phyloP scores from a whole-genome alignment of 129 eudicot genomes.

The Saussurea involucrata region DNA sequence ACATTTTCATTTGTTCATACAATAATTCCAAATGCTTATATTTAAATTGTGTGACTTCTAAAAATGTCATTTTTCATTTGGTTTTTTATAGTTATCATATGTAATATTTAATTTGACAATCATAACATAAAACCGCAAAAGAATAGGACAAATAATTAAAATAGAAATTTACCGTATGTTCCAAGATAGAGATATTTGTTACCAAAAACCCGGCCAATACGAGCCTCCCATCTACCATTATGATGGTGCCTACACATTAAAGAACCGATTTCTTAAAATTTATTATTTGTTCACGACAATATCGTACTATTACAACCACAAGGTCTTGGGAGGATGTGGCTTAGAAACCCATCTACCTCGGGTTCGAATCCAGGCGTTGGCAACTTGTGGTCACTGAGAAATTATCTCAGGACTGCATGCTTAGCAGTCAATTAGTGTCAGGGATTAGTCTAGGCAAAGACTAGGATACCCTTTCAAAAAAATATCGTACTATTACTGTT shows the following conservation, averaged over 20 bases:
- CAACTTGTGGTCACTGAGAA: too few species aligned
- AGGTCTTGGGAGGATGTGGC: too few species aligned
- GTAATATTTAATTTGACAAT: not conserved
- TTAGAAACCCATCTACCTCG: too few species aligned
- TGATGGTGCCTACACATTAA: constrained; percentile 73
- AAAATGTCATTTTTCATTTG: not conserved
- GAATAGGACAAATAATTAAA: not conserved
- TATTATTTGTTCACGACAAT: not conserved
- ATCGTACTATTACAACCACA: constrained; percentile 2
- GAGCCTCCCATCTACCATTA: constrained; percentile 97
- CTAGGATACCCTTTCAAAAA: too few species aligned
- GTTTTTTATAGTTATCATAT: constrained; percentile 10
- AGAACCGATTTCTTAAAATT: constrained; percentile 16
- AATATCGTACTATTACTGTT: not conserved
- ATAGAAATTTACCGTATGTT: constrained; percentile 50
- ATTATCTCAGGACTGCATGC: too few species aligned
- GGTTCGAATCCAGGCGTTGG: too few species aligned
- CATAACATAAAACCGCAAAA: not conserved
- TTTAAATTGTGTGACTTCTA: not conserved
- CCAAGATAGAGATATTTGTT: constrained; percentile 88
- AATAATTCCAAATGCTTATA: not conserved
- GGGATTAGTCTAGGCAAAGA: too few species aligned
- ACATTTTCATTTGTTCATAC: not conserved
- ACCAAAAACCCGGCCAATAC: constrained; percentile 84
- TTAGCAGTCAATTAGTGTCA: too few species aligned